Base-by-base conservation (phyloP, 2,329 filamentous ascomycete genomes). In the Hortaea werneckii region DNA sequence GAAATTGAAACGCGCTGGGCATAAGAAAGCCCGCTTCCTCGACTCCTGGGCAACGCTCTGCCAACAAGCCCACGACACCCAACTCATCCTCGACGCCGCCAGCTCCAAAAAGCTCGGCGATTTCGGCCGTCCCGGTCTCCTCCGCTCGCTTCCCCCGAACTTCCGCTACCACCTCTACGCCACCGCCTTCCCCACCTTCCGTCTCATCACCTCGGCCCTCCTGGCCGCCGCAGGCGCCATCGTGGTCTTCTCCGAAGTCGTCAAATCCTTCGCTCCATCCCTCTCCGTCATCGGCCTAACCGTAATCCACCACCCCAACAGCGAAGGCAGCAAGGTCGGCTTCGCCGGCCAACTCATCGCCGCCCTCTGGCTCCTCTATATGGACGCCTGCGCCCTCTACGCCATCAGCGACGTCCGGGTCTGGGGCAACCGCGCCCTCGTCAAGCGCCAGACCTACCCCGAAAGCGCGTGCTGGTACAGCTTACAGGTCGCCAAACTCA, bases 391-490 rank as follows among this genome's bases (percentile, higher is more conserved):
- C 40, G 87, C 92, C 5, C 77, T 96, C 42, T 85, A 80, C 47
- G 89, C 88, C 6, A 82, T 98, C 59, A 87, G 83, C 10, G 87
- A 95, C 61, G 87, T 95, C 57, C 94, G 92, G 60, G 88, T 95
- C n/a, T 98, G 92, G 92, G 85, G 92, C 46, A 92, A 94, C 41
- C 81, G 92, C 30, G 90, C 92, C 0, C 74, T 98, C 5, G 90
- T 96, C 40, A 80, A 79, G 48, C 82, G 92, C 47, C 92, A 94
- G 61, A 98, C 92, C 0, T 90, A 94, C 48, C 82, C 87, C 50
- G 92, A 96, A 63, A 87, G 83, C 42, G 92, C 92, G 0, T 94
- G 90, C 55, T 98, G 94, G 88, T 98, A 96, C 62, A 84, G 87
- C 1, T 82, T 87, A 48, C 87, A 95, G 63, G 85, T 95, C 8